phyloP scores from a whole-genome alignment of 2,329 filamentous ascomycete genomes.

The Ceratocystis lukuohia region DNA sequence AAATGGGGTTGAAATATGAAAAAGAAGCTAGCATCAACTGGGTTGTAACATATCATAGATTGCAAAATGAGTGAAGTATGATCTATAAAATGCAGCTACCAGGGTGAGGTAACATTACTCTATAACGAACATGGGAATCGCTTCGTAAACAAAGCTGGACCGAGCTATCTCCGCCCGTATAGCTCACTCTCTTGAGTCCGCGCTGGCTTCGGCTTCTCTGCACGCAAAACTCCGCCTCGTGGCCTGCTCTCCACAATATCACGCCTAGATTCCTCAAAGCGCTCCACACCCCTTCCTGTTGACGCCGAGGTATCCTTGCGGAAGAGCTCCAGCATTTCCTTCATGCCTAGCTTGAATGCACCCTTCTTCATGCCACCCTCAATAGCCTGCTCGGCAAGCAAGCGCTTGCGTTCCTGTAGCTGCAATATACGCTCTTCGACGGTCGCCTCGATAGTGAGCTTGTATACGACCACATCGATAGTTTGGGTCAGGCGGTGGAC shows the following conservation, averaged over 20 bases:
- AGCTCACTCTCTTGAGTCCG: conserved; percentile 30
- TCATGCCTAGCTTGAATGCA: conserved; percentile 73
- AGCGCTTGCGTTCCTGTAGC: conserved; percentile 84
- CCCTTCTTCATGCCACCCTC: conserved; percentile 63
- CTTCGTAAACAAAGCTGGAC: too few relatives aligned
- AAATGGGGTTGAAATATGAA: too few relatives aligned
- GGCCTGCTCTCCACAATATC: conserved; percentile 20
- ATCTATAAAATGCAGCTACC: too few relatives aligned
- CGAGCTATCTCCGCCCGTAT: conserved; percentile 33
- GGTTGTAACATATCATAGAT: too few relatives aligned
- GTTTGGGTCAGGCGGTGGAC: conserved; percentile 98
- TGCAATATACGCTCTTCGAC: conserved; percentile 94
- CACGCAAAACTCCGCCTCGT: conserved; percentile 24
- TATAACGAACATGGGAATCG: too few relatives aligned
- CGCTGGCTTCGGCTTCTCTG: conserved; percentile 4
- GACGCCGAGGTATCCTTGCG: conserved; percentile 32
- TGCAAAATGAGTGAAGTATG: too few relatives aligned
- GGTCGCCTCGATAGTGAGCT: conserved; percentile 70
- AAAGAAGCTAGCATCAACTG: too few relatives aligned
- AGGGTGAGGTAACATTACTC: too few relatives aligned
- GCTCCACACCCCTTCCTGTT: conserved; percentile 13
- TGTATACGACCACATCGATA: conserved; percentile 87
- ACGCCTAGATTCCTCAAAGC: not conserved
- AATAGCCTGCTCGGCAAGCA: conserved; percentile 81
- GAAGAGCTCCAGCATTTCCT: conserved; percentile 88